A percentile compares a stretch with the other conserved stretches of the same genome.
Evolutionary conservation across 2,329 filamentous ascomycete genomes (phyloP).

Genomic region (Apiospora pterosperma): DNA sequence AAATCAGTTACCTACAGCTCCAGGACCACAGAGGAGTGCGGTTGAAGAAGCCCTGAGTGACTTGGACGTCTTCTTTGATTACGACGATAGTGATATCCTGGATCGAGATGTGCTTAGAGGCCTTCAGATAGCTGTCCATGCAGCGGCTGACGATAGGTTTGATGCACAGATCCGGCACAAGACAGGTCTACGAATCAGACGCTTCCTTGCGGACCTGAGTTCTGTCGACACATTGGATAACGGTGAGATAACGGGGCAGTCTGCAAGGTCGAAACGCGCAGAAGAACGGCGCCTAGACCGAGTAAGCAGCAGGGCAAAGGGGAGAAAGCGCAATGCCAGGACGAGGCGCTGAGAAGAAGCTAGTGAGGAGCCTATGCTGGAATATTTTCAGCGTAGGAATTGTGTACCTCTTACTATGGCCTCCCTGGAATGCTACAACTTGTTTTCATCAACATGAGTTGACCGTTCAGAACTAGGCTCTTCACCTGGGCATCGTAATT

Average conservation of each 20-base stretch:
- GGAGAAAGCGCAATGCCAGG: background rate
- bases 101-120: constrained; percentile 53
- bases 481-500: background rate
- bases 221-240: constrained; percentile 43
- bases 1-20: too few relatives aligned
- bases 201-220: constrained; percentile 52
- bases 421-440: background rate
- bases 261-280: constrained; percentile 11
- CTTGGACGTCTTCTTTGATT: constrained; percentile 26
- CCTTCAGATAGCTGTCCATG: constrained; percentile 51
- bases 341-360: background rate
- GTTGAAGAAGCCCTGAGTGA: constrained; percentile 11
- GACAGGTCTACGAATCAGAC: constrained; percentile 50
- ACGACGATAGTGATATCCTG: constrained; percentile 39
- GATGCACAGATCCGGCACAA: constrained; percentile 49
- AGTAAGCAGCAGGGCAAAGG: background rate
- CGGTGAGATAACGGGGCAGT: constrained; percentile 21
- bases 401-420: background rate
- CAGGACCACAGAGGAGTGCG: background rate
- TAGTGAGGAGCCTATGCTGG: background rate
- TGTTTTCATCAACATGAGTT: background rate
- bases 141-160: constrained; percentile 52
- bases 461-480: background rate
- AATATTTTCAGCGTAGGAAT: background rate
- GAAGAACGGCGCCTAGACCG: constrained; percentile 10